These are phyloP conservation scores for Alternaria incomplexa DNA, from an alignment of 2,329 filamentous ascomycete species.

Conservation along the genomic window DNA sequence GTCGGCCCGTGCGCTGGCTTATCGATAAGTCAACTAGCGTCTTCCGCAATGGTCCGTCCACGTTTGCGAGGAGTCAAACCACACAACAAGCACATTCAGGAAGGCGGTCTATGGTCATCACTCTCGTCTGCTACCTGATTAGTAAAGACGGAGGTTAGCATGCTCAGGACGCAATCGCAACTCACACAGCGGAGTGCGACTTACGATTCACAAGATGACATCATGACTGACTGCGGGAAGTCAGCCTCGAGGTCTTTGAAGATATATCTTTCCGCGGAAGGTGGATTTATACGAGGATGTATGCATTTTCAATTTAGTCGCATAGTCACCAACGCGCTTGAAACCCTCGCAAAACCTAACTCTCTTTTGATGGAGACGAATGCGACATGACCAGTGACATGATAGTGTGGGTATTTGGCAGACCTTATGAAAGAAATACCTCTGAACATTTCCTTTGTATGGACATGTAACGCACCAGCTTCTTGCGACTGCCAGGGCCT, in stretches of 20 bases:
- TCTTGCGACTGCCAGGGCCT: neutral
- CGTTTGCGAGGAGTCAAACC: neutral
- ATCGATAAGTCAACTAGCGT: conserved; percentile 10
- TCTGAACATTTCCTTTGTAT: neutral
- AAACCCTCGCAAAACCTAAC: neutral
- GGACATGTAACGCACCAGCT: neutral
- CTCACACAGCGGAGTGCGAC: neutral
- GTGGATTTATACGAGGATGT: neutral
- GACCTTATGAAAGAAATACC: neutral
- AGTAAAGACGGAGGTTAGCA: neutral
- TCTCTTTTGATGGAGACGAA: neutral
- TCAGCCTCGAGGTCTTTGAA: neutral
- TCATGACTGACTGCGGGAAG: neutral
- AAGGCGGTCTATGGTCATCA: neutral
- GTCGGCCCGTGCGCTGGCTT: conserved; percentile 4
- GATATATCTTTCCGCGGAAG: neutral
- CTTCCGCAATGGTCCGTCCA: neutral
- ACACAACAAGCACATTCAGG: neutral
- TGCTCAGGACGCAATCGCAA: no score
- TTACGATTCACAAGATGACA: neutral
- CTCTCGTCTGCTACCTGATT: neutral
- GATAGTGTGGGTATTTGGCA: neutral
- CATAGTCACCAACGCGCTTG: neutral
- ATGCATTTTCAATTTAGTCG: neutral
- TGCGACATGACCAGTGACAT: neutral